Percentiles rank a stretch among this genome's conserved stretches.
These are phyloP conservation scores for Aspergillus leporis DNA, from an alignment of 495 filamentous ascomycete genomes.

Conservation along the genomic window DNA sequence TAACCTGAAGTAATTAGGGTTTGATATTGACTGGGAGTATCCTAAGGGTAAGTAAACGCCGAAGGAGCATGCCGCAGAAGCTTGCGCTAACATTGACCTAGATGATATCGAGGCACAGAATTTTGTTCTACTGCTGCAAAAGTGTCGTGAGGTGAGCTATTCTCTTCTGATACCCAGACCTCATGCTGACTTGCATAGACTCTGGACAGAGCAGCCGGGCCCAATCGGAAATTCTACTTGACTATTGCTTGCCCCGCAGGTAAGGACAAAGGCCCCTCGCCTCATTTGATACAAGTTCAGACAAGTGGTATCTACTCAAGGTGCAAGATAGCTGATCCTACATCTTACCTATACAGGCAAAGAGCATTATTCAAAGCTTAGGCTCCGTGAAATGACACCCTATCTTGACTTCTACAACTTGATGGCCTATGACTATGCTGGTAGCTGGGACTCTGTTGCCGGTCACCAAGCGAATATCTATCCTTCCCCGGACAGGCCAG, in stretches of 20 bases:
- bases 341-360: constrained; percentile 32
- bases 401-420: constrained; percentile 77
- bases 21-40: constrained; percentile 69
- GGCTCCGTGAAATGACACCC: constrained; percentile 66
- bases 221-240: constrained; percentile 64
- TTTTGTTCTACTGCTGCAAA: constrained; percentile 68
- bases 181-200: constrained; percentile 32
- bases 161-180: background rate
- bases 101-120: constrained; percentile 62
- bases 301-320: background rate
- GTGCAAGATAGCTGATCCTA: background rate
- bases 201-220: constrained; percentile 62
- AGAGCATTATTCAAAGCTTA: constrained; percentile 67
- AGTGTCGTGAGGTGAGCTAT: constrained; percentile 53
- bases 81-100: constrained; percentile 21
- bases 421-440: constrained; percentile 86
- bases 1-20: constrained; percentile 30
- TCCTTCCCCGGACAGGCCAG: constrained; percentile 50
- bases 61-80: background rate
- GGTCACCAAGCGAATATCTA: constrained; percentile 84
- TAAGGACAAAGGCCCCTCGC: constrained; percentile 4
- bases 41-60: constrained; percentile 33
- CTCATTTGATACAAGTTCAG: background rate
- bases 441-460: constrained; percentile 70
- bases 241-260: constrained; percentile 69